Base-by-base conservation (phyloP, 2,329 filamentous ascomycete species). In the Aspergillus versicolor region DNA sequence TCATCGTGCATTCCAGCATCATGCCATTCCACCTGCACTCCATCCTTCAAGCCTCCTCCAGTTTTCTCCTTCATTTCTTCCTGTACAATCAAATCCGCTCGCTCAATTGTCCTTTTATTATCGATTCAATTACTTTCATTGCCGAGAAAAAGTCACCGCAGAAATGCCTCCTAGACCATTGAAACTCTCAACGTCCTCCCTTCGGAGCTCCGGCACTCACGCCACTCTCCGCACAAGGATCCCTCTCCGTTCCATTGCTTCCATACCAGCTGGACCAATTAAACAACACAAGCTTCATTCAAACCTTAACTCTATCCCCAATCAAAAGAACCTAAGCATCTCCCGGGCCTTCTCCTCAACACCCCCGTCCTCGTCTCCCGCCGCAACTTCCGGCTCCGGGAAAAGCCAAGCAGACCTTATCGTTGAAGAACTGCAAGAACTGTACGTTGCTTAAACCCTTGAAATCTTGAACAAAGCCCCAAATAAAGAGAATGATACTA, bases 381-480 rank as follows among this genome's bases (percentile, higher is more conserved):
- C 22, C 15, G 13, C 48, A 43, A 21, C 11, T 24, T 34, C 37
- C 6, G 27, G 58, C 21, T 56, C 49, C 19, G 70, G 65, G 7
- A 71, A 68, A 59, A 57, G 61, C 9, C 65, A 70, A 50, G 65
- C 66, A 0, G 73, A 75, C 52, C 56, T 67, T 5, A 63, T 75
- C 13, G 69, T 75, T 46, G 72, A 74, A 27, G 73, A 75, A 55
- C 30, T 75, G 3, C 70, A 75, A 61, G 73, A 75, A 47, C 63
- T 74, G 60, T 75, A 69, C 34, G 9, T 27, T 27, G 7, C 24
- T 27, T 8, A 27, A 30, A 30, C 9, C 27, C 8, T 8, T 30
- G 27, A 30, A 30, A 30, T 8, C 27, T 30, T 9, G 27, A 30
- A 30, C 27, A 30, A 30, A 30, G 3, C 8, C 3, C 27, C 3